Percentiles rank a stretch among this genome's conserved stretches.
Conservation (phyloP, 2,329 filamentous ascomycete genomes). For the Magnaporthiopsis rhizophila region DNA sequence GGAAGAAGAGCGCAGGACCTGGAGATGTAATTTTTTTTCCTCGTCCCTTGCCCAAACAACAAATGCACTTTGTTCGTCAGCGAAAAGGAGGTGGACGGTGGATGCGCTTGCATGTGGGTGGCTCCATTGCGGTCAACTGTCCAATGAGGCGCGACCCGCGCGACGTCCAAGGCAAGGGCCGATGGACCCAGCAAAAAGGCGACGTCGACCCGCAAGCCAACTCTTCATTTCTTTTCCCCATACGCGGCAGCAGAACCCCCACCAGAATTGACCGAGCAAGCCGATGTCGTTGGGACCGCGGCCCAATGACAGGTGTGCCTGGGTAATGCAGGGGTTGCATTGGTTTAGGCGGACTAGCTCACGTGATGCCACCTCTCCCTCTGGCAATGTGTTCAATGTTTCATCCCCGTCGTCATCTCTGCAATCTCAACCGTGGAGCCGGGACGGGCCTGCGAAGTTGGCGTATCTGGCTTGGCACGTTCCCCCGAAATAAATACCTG, state of each 20-base stretch:
- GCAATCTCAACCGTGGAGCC: not conserved
- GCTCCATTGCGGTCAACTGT: not conserved
- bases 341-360: not conserved
- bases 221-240: not conserved
- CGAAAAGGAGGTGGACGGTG: slow-evolving; percentile 1
- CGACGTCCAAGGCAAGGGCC: not conserved
- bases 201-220: not conserved
- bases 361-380: not conserved
- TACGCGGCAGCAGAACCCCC: not conserved
- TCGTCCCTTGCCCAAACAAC: not conserved
- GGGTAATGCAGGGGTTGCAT: not conserved
- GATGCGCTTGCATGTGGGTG: not conserved
- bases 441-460: not conserved
- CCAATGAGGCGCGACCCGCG: not conserved
- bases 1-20: slow-evolving; percentile 12
- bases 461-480: not conserved
- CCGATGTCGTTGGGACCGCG: not conserved
- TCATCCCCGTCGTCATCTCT: not conserved
- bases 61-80: not conserved
- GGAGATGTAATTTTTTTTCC: not conserved
- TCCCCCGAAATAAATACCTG: not conserved
- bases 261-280: not conserved
- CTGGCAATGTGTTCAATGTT: not conserved
- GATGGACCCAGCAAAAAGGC: not conserved
- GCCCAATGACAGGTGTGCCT: not conserved